Percentiles rank a stretch among this genome's conserved stretches.
phyloP scores from a whole-genome alignment of 805 yeast species.

The Nakazawaea ishiwadae region DNA sequence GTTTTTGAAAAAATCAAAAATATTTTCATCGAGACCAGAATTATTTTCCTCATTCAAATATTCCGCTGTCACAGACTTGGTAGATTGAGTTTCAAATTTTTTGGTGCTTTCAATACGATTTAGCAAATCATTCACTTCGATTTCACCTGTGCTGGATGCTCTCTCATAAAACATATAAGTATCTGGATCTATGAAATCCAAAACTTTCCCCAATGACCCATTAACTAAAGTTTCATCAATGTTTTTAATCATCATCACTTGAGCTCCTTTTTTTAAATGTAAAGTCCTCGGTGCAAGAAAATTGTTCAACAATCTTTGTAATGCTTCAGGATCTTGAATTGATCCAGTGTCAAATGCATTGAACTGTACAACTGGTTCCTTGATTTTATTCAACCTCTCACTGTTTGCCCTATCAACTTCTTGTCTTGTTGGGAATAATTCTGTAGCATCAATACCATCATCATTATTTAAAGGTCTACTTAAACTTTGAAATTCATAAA shows the following conservation, averaged over 20 bases:
- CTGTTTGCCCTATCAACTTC: conserved; percentile 70
- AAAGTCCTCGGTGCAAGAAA: conserved; percentile 60
- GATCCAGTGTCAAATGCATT: conserved; percentile 54
- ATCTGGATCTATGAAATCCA: conserved; percentile 39
- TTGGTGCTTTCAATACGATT: conserved; percentile 10
- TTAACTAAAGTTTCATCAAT: conserved; percentile 69
- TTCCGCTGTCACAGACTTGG: conserved; percentile 1
- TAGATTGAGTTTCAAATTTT: conserved; percentile 2
- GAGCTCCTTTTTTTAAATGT: conserved; percentile 64
- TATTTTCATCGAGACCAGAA: conserved; percentile 34
- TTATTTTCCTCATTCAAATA: conserved; percentile 18
- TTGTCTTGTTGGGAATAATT: conserved; percentile 63
- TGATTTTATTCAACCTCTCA: conserved; percentile 39
- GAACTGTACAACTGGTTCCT: conserved; percentile 39
- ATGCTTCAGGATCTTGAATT: conserved; percentile 32
- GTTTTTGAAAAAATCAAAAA: conserved; percentile 43
- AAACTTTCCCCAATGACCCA: conserved; percentile 70
- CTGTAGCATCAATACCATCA: conserved; percentile 68
- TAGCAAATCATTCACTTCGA: conserved; percentile 19
- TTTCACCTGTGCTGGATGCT: conserved; percentile 14
- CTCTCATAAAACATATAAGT: conserved; percentile 38
- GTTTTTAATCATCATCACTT: conserved; percentile 80
- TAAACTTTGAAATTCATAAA: conserved; percentile 44
- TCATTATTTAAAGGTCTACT: conserved; percentile 44
- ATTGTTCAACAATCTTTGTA: conserved; percentile 43